Base-by-base conservation (phyloP, 2,329 filamentous ascomycete genomes). In the Thielaviopsis populi region DNA sequence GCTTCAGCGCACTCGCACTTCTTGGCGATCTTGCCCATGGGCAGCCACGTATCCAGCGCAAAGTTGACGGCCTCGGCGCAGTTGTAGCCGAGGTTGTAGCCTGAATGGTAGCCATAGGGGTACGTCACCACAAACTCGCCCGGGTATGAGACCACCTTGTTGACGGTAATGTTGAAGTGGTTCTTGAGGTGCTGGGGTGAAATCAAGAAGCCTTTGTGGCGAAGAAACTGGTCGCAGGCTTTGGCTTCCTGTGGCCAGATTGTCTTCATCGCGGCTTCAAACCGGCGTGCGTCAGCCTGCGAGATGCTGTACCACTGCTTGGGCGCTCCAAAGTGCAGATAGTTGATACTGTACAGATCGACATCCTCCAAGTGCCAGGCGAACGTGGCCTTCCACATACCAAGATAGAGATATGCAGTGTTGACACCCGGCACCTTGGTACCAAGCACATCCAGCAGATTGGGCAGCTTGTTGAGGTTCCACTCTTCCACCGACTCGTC, bases 291-390 rank as follows among this genome's bases (percentile, higher is more conserved):
- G 72, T 99, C 94, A 68, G 89, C 88, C 73, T 97, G 95, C 0
- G 92, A 96, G 68, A 99, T 97, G 74, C 91, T 96, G 76, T 99
- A 99, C 94, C 94, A 99, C 73, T 99, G 94, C 75, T 99, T 99
- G 0, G 94, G 94, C 1, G 94, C 94, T 63, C 94, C 94, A 73
- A 99, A 99, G 72, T 99, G 94, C 66, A 99, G 91, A 73, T 96
- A 99, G 76, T 99, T 99, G 80, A 99, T 99, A 73, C 91, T 97
- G 83, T 99, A 99, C 3, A 99, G 82, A 76, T 99, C 94, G 50
- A 99, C 92, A 72, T 99, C 94, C 73, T 99, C 94, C 62, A 99
- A 77, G 80, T 99, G 94, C 94, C 94, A 99, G 8, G 94, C 94
- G 73, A 99, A 99, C 0, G 94, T 97, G 13, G 94, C 92, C 74